Evolutionary conservation across 306 rosid genomes (phyloP).

Genomic region (Quercus agrifolia): DNA sequence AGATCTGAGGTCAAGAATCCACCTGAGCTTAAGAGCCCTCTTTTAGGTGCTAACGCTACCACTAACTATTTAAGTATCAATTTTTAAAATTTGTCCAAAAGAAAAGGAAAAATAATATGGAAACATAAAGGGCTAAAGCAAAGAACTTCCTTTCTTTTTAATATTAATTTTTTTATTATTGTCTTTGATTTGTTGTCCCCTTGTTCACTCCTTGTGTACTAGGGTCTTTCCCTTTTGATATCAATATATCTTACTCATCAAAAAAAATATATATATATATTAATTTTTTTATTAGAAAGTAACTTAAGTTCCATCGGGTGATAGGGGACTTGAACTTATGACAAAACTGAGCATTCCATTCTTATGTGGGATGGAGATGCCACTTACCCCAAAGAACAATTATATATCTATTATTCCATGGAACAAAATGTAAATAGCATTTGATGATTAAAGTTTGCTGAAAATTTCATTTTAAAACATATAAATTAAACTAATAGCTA

Average conservation of each 20-base stretch:
- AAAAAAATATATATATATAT: no score
- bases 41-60: not conserved
- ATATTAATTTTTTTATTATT: not conserved
- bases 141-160: not conserved
- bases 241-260: no score
- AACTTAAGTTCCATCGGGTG: no score
- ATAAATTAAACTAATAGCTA: constrained; percentile 9
- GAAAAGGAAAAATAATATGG: not conserved
- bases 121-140: not conserved
- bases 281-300: not conserved
- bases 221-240: no score
- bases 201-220: no score
- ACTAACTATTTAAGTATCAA: not conserved
- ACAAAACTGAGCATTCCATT: not conserved
- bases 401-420: not conserved
- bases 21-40: not conserved
- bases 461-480: not conserved
- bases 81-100: not conserved
- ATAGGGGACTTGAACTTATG: no score
- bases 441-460: not conserved
- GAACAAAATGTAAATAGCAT: constrained; percentile 1
- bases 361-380: not conserved
- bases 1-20: not conserved
- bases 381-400: not conserved
- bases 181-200: no score